A percentile compares a stretch with the other conserved stretches of the same genome.
These are phyloP conservation scores for Fragilaria radians DNA, from an alignment of 108 stramenopile species.

Conservation along the genomic window DNA sequence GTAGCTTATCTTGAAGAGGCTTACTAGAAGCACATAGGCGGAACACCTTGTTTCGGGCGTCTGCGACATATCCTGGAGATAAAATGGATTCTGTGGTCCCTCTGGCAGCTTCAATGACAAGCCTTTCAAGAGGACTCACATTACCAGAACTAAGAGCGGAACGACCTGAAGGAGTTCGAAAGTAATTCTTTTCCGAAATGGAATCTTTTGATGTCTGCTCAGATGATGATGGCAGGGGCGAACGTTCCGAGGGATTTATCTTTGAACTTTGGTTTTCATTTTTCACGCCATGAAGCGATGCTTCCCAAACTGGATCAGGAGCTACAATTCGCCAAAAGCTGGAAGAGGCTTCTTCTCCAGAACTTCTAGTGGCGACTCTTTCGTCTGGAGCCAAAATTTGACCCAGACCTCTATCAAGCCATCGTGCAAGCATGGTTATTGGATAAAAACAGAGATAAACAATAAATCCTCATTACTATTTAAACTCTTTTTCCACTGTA, in stretches of 20 bases:
- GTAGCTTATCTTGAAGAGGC: slow-evolving; percentile 25
- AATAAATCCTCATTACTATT: too few species aligned
- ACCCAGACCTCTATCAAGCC: slow-evolving; percentile 40
- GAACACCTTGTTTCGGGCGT: slow-evolving; percentile 29
- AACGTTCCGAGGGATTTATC: neutral
- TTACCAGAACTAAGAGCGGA: neutral
- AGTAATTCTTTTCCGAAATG: neutral
- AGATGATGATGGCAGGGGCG: slow-evolving; percentile 8
- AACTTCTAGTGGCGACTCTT: slow-evolving; percentile 2
- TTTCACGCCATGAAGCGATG: neutral
- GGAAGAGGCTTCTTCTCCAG: slow-evolving; percentile 3
- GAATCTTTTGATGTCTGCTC: neutral
- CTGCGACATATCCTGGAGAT: slow-evolving; percentile 11
- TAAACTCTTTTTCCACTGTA: too few species aligned
- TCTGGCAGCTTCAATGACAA: slow-evolving; percentile 23
- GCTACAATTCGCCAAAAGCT: slow-evolving; percentile 36
- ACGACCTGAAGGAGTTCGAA: neutral
- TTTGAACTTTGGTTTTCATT: neutral
- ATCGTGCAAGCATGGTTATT: slow-evolving; percentile 8
- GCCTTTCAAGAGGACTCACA: slow-evolving; percentile 3
- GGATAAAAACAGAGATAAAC: too few species aligned
- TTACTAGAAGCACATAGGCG: slow-evolving; percentile 23
- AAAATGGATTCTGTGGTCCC: slow-evolving; percentile 18
- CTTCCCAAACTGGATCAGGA: slow-evolving; percentile 37
- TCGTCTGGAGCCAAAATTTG: slow-evolving; percentile 44